Base-by-base conservation (phyloP, 2,329 filamentous ascomycete species). In the Aplosporella prunicola region DNA sequence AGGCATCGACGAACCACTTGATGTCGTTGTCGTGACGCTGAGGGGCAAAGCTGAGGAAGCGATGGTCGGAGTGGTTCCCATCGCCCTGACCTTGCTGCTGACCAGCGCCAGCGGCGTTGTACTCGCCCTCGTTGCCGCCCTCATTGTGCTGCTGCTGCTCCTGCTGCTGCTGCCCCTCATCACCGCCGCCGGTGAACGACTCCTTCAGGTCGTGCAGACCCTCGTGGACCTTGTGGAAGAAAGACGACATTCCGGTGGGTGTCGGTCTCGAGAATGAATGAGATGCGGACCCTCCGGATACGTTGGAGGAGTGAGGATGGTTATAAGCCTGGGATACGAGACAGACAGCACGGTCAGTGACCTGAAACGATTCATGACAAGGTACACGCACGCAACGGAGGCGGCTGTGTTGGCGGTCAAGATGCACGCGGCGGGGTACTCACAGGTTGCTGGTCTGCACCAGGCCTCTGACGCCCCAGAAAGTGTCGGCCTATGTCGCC, bases 1-100 rank as follows among this genome's bases (percentile, higher is more conserved):
- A 84, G 5, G 81, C 85, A 53, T 91, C 84, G 13, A 91, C 82
- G 59, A 82, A 88, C 84, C 86, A 93, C 67, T 93, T 93, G 44
- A 75, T 77, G 45, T 77, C 67, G 52, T 86, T 80, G 40, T 81
- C 80, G 20, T 74, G 72, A 14, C 82, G 73, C 51, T 79, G 72
- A 1, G 82, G 77, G 1, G 82, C 82, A 63, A 93, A 93, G 42
- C 70, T 74, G 32, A 67, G 60, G 50, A 69, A 76, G 37, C 72
- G 66, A 46, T 75, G 63, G 42, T 69, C 52, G 23, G 46, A 43
- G 38, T 69, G 61, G 39, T 59, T 59, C 35, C 59, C 53, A 43
- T 66, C 58, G 11, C 45, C 52, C 26, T 53, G n/a, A n/a, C n/a
- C n/a, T n/a, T n/a, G n/a, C n/a, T n/a, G n/a, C n/a, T n/a, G n/a